A percentile compares a stretch with the other conserved stretches of the same genome.
phyloP scores from a whole-genome alignment of 1,284 basidiomycete species.

The Boletellus sp. region DNA sequence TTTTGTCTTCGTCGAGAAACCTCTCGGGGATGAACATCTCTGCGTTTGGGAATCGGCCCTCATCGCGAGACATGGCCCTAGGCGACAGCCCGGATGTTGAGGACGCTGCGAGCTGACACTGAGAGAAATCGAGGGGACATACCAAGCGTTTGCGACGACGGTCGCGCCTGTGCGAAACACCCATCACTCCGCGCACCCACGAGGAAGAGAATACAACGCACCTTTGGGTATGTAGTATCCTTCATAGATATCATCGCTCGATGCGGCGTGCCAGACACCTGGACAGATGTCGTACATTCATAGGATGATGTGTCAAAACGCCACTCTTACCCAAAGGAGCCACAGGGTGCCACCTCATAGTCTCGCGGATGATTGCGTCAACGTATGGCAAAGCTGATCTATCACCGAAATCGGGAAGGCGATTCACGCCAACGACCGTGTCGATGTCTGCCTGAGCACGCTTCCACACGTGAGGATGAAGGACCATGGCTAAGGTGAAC shows the following conservation, averaged over 20 bases:
- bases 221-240: conserved; percentile 21
- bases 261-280: conserved; percentile 19
- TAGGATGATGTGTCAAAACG: not conserved
- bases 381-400: conserved; percentile 36
- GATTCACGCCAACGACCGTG: conserved; percentile 30
- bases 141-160: conserved; percentile 17
- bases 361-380: conserved; percentile 38
- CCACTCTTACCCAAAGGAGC: conserved; percentile 13
- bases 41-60: conserved; percentile 17
- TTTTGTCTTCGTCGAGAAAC: conserved; percentile 11
- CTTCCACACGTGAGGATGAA: conserved; percentile 30
- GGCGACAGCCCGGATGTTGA: not conserved
- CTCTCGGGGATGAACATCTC: conserved; percentile 16
- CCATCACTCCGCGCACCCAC: not conserved
- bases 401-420: conserved; percentile 40
- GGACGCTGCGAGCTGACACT: too few species aligned
- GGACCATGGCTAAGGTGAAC: conserved; percentile 35
- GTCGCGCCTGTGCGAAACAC: conserved; percentile 4
- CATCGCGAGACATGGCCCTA: conserved; percentile 23
- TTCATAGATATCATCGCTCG: conserved; percentile 13
- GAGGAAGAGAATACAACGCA: not conserved
- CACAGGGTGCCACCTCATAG: conserved; percentile 20
- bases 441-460: conserved; percentile 41
- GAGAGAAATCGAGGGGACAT: not conserved
- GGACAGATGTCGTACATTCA: not conserved